These are phyloP conservation scores for Xylariaceae sp. DNA, from an alignment of 2,329 filamentous ascomycete species.

Conservation along the genomic window DNA sequence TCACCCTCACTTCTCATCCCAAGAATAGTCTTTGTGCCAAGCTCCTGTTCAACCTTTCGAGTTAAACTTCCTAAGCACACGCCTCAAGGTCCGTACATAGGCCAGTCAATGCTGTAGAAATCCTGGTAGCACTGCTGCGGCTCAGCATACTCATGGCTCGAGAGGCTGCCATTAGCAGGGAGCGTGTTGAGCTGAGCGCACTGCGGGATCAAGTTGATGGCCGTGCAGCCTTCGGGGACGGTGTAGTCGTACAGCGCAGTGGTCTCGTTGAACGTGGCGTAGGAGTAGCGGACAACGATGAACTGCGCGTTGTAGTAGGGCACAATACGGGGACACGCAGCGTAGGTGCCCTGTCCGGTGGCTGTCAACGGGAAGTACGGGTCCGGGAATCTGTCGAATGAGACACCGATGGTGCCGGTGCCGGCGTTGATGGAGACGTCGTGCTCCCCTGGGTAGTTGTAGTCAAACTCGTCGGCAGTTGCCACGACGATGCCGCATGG, in stretches of 20 bases:
- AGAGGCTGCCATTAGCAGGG: conserved; percentile 30
- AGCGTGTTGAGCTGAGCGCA: conserved; percentile 38
- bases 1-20: no score
- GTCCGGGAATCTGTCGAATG: conserved; percentile 33
- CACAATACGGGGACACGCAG: conserved; percentile 41
- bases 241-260: conserved; percentile 18
- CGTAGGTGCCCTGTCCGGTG: conserved; percentile 30
- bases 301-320: conserved; percentile 40
- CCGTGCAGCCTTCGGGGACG: conserved; percentile 39
- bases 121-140: conserved; percentile 39
- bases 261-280: conserved; percentile 15
- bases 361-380: conserved; percentile 32
- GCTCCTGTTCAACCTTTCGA: no score
- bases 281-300: conserved; percentile 37
- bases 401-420: conserved; percentile 33
- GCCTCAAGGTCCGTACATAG: conserved; percentile 25
- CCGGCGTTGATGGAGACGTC: conserved; percentile 35
- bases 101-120: conserved; percentile 38
- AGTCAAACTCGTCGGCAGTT: conserved; percentile 17
- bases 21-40: no score
- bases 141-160: conserved; percentile 39
- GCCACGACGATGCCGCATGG: conserved; percentile 36
- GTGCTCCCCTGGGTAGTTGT: conserved; percentile 20
- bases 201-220: conserved; percentile 41
- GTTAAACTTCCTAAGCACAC: no score